Base-by-base conservation (phyloP, 768 basidiomycete species). In the Tremella fuciformis region DNA sequence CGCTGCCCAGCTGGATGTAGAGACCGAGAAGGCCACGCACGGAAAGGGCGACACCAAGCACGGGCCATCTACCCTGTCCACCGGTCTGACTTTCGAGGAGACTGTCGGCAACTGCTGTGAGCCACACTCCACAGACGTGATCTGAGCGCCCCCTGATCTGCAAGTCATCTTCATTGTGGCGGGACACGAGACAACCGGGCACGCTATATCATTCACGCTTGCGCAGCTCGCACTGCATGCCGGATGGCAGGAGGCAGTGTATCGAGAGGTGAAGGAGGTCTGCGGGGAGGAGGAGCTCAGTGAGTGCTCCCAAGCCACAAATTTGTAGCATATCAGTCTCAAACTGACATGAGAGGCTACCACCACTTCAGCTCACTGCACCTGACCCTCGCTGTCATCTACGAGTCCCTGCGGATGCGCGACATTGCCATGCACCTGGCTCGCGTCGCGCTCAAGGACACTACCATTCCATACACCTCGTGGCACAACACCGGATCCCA, bases 101-200 rank as follows among this genome's bases (percentile, higher is more conserved):
- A 58, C 68, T n/a, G 57, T 70, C 9, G 70, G 66, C 46, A 71
- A 60, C 55, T 55, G 67, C 24, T 64, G 68, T 70, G 39, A 55
- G 63, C 29, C 29, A 6, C 29, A 34, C 29, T 34, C 6, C 37
- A 9, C 38, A 11, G 7, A 24, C 9, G 22, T n/a, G 24, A 26
- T 22, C 19, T 6, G 18, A 11, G 38, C 16, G 3, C 8, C 16
- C 9, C 7, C 49, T 34, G 51, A 39, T 8, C 11, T 7, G 7
- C 29, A 24, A 68, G 67, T 53, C 48, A 50, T 61, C 37, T 59
- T 68, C 50, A 59, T 65, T 13, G 50, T 65, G 60, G 73, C 73
- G 8, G 73, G 73, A 15, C 73, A 71, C 40, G 73, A 73, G 46
- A 75, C 75, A 8, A 58, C 67, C 3, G 67, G 64, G 7, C 64